These are phyloP conservation scores for Russula brevipes DNA, from an alignment of 768 basidiomycete species.

Conservation along the genomic window DNA sequence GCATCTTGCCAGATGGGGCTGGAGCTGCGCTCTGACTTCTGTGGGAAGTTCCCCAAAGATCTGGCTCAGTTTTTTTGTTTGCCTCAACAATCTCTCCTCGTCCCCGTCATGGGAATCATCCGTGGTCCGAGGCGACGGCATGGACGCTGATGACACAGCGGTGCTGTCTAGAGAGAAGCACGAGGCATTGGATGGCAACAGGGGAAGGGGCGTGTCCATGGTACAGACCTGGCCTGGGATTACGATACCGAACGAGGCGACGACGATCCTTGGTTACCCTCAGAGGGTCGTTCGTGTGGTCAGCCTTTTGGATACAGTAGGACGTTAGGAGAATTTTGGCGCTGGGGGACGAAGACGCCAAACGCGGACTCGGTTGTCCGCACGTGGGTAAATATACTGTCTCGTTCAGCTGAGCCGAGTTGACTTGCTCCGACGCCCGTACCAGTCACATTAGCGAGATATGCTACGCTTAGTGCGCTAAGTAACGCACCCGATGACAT, in stretches of 20 bases:
- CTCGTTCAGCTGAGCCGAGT: neutral
- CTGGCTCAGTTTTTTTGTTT: slow-evolving; percentile 41
- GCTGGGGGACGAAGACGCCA: neutral
- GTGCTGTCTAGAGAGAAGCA: neutral
- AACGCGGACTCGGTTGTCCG: neutral
- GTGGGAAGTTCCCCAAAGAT: slow-evolving; percentile 39
- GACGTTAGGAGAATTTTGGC: no score
- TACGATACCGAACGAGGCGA: neutral
- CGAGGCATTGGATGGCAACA: slow-evolving; percentile 4
- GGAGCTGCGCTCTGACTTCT: slow-evolving; percentile 13
- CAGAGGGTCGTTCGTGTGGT: neutral
- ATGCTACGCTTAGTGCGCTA: neutral
- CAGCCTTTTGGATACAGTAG: neutral
- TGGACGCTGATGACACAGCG: slow-evolving; percentile 6
- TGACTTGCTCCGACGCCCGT: neutral
- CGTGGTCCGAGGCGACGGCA: slow-evolving; percentile 27
- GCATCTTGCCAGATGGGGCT: slow-evolving; percentile 6
- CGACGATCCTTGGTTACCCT: neutral
- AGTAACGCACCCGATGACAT: slow-evolving; percentile 6
- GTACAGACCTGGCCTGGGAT: neutral
- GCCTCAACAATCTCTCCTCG: slow-evolving; percentile 38
- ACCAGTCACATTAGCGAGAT: slow-evolving; percentile 2
- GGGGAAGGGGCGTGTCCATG: neutral
- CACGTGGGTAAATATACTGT: neutral
- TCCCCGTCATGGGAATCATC: slow-evolving; percentile 35